These are phyloP conservation scores for Hygrophorus russula DNA, from an alignment of 768 basidiomycete genomes.

Conservation along the genomic window DNA sequence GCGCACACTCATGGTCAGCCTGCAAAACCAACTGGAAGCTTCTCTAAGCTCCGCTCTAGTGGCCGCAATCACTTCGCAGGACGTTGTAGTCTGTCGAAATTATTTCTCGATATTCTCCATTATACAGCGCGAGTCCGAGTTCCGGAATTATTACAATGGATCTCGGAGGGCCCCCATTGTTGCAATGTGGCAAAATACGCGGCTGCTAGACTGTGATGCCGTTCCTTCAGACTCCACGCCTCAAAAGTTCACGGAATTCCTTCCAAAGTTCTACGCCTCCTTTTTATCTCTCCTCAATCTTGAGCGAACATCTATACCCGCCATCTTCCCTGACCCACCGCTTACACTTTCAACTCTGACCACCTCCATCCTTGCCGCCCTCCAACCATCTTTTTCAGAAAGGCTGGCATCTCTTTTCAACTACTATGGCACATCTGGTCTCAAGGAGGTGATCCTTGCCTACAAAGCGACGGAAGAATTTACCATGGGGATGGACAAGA, in stretches of 20 bases:
- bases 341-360: conserved; percentile 72
- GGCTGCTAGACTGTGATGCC: conserved; percentile 42
- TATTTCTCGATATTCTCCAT: conserved; percentile 83
- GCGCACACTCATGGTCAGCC: conserved; percentile 74
- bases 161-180: conserved; percentile 59
- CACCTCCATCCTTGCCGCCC: conserved; percentile 64
- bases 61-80: conserved; percentile 71
- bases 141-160: conserved; percentile 89
- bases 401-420: conserved; percentile 64
- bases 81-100: conserved; percentile 59
- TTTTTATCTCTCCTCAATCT: conserved; percentile 55
- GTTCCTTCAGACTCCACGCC: conserved; percentile 11
- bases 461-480: conserved; percentile 80
- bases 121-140: conserved; percentile 89
- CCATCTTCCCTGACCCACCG: conserved; percentile 83
- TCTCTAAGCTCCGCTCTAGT: conserved; percentile 85
- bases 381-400: conserved; percentile 75
- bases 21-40: conserved; percentile 95
- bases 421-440: conserved; percentile 47
- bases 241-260: conserved; percentile 52
- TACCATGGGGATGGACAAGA: conserved; percentile 55
- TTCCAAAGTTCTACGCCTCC: conserved; percentile 62
- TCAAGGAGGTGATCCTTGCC: conserved; percentile 59
- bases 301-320: conserved; percentile 64
- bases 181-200: conserved; percentile 55